Evolutionary conservation across 2,329 filamentous ascomycete genomes (phyloP).

Genomic region (Teratosphaeria zuluensis): DNA sequence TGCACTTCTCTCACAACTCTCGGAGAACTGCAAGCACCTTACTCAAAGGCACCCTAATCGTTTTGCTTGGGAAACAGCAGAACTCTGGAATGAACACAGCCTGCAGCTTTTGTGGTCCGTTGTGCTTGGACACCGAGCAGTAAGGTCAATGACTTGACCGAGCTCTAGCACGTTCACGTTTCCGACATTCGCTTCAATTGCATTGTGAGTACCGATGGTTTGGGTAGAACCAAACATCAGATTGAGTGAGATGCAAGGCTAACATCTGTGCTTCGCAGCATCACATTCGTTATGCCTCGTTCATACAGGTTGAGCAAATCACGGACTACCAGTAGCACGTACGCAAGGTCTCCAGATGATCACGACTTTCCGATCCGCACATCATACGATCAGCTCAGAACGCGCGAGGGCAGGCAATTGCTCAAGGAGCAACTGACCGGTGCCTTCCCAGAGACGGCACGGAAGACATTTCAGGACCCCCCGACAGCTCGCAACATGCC

Average conservation of each 20-base stretch:
- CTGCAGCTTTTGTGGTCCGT: background rate
- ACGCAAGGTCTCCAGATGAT: background rate
- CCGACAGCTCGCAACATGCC: slow-evolving; percentile 1
- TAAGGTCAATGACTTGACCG: background rate
- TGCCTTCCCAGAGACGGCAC: slow-evolving; percentile 9
- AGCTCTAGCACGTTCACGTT: background rate
- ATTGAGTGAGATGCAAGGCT: background rate
- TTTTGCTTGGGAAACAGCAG: background rate
- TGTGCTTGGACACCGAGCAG: background rate
- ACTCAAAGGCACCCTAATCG: background rate
- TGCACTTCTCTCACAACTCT: background rate
- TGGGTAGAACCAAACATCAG: background rate
- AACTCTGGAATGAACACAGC: background rate
- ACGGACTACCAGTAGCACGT: background rate
- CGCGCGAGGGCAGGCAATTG: slow-evolving; percentile 6
- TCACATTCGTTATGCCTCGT: background rate
- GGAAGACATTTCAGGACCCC: slow-evolving; percentile 2
- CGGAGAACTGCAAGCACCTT: background rate
- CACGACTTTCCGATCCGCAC: slow-evolving; percentile 1
- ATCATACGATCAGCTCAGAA: slow-evolving; percentile 9
- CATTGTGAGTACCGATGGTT: background rate
- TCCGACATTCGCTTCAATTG: background rate
- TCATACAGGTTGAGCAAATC: background rate
- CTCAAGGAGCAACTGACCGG: slow-evolving; percentile 11
- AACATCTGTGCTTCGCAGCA: background rate